phyloP scores from a whole-genome alignment of 2,329 filamentous ascomycete genomes.

The Pyrenophora graminea region DNA sequence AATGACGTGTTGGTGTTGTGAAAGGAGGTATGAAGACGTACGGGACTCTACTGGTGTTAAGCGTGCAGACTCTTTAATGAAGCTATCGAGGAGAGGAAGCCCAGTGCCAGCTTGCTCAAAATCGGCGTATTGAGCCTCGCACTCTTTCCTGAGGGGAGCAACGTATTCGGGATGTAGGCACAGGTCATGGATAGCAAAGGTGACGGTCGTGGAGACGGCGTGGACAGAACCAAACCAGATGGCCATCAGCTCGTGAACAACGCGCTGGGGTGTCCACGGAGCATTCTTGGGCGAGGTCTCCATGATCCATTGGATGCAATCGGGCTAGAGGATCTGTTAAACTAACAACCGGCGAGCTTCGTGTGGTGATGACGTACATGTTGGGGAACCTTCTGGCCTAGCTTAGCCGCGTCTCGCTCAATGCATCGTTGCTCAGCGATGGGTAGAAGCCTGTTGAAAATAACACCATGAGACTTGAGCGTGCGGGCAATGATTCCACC shows the following conservation, averaged over 20 bases:
- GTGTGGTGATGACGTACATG: background rate
- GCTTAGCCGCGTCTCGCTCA: constrained; percentile 15
- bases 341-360: background rate
- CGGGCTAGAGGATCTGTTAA: constrained; percentile 9
- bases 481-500: constrained; percentile 18
- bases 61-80: constrained; percentile 26
- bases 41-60: constrained; percentile 24
- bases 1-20: too few relatives aligned
- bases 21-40: constrained; percentile 3
- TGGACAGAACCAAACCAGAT: constrained; percentile 46
- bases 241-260: constrained; percentile 40
- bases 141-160: constrained; percentile 20
- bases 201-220: constrained; percentile 22
- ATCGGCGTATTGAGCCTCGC: constrained; percentile 16
- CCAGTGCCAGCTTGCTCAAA: constrained; percentile 18
- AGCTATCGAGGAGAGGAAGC: constrained; percentile 28
- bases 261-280: constrained; percentile 30
- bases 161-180: constrained; percentile 24
- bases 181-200: constrained; percentile 24
- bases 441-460: constrained; percentile 20
- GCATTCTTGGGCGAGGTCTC: constrained; percentile 32
- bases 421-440: constrained; percentile 20
- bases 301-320: constrained; percentile 45
- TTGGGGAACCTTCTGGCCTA: constrained; percentile 16
- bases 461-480: constrained; percentile 17